Conservation (phyloP, 176 grass and related monocot species). For the Otatea glauca region DNA sequence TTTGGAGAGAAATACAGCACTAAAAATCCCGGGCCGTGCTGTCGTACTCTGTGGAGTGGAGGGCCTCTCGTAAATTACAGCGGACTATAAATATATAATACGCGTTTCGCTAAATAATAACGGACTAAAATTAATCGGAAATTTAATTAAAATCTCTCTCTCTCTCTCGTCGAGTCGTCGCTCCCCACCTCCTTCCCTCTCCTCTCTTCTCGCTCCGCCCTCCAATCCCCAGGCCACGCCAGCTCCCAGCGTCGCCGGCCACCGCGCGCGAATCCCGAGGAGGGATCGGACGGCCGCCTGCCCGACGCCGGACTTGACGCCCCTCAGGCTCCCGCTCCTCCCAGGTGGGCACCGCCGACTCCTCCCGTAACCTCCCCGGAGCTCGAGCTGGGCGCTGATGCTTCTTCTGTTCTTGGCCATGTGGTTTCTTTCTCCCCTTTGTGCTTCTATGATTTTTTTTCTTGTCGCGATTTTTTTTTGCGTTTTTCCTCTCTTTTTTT, state of each 20-base stretch:
- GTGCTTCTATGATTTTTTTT: background rate
- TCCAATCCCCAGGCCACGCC: conserved; percentile 42
- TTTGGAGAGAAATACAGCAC: no score
- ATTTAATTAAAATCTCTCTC: conserved; percentile 12
- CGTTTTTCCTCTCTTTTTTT: background rate
- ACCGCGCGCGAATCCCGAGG: conserved; percentile 45
- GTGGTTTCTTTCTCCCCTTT: background rate
- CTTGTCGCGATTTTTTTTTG: background rate
- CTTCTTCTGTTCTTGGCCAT: background rate
- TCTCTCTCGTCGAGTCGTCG: conserved; percentile 42
- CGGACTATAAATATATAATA: no score
- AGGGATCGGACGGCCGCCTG: conserved; percentile 47
- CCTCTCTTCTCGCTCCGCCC: conserved; percentile 30
- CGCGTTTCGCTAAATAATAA: background rate
- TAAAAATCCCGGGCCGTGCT: background rate
- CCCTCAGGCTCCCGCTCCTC: background rate
- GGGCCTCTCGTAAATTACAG: no score
- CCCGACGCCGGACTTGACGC: conserved; percentile 4
- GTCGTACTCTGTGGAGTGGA: background rate
- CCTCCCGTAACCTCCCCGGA: background rate
- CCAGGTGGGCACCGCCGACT: conserved; percentile 29
- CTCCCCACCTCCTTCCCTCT: conserved; percentile 41
- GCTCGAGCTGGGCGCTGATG: background rate
- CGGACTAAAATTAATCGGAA: conserved; percentile 18
- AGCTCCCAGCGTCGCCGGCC: conserved; percentile 35